Base-by-base conservation (phyloP, 148 eudicot genomes). In the Dianthus caryophyllus region DNA sequence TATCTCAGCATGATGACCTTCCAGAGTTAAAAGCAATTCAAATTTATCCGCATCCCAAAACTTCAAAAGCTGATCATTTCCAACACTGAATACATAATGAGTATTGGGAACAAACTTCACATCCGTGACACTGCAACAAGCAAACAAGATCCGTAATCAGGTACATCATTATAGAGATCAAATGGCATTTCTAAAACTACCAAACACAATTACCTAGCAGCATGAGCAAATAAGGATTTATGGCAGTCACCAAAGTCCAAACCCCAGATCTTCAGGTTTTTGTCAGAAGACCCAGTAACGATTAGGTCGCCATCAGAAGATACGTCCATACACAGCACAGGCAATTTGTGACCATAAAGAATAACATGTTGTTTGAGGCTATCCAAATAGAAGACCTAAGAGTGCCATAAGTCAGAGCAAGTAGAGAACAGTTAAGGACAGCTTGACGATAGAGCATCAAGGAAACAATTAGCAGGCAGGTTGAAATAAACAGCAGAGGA, bases 41-140 rank as follows among this genome's bases (percentile, higher is more conserved):
- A 94, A 94, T 78, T 90, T 94, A 84, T 94, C 97, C 7, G 93
- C 99, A 81, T 94, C 99, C 99, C 99, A 94, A 77, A 88, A 94
- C 55, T 94, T 94, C 61, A 94, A 75, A 30, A 88, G 84, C 44
- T 90, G 85, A 62, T 94, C 99, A 75, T 86, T 94, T 64, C 99
- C 99, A 71, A 88, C 99, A 76, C 97, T 94, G 65, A 94, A 94
- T 77, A 94, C 68, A 76, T 90, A 94, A 75, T 94, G 99, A 24
- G 99, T 90, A 63, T 85, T 88, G 41, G 68, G 82, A 49, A 94
- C 99, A 78, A 94, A 94, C 69, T 81, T 82, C 77, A 94, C 99
- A 55, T 91, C 99, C 92, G 82, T 88, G 69, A 94, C 99, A 82
- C 99, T 94, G 90, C 62, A 73, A 80, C 52, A 64, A 21, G 53